Percentiles rank a stretch among this genome's conserved stretches.
Evolutionary conservation across 2,329 filamentous ascomycete genomes (phyloP).

Genomic region (Ophiostoma montium): DNA sequence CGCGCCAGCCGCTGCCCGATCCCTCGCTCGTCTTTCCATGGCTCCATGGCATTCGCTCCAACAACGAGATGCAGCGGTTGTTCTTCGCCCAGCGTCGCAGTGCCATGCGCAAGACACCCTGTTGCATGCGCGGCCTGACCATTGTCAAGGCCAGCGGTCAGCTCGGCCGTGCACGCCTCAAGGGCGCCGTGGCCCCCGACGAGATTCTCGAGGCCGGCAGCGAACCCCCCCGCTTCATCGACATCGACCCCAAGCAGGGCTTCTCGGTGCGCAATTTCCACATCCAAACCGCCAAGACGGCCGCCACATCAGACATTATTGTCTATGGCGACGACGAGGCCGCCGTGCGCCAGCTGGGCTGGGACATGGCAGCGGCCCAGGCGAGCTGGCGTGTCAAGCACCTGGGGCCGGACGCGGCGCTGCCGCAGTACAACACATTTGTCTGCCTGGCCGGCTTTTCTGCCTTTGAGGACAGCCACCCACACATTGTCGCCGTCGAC

Average conservation of each 20-base stretch:
- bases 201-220: slow-evolving; percentile 52
- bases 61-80: slow-evolving; percentile 75
- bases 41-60: slow-evolving; percentile 82
- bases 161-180: slow-evolving; percentile 58
- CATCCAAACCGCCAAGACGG: slow-evolving; percentile 81
- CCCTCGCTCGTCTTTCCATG: slow-evolving; percentile 86
- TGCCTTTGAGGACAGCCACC: slow-evolving; percentile 56
- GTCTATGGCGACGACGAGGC: slow-evolving; percentile 68
- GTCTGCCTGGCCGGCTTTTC: slow-evolving; percentile 50
- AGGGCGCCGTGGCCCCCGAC: slow-evolving; percentile 70
- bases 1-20: slow-evolving; percentile 70
- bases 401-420: slow-evolving; percentile 24
- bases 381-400: slow-evolving; percentile 53
- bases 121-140: slow-evolving; percentile 66
- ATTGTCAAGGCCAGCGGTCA: slow-evolving; percentile 83
- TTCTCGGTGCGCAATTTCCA: slow-evolving; percentile 97
- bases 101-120: slow-evolving; percentile 54
- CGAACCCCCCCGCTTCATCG: slow-evolving; percentile 52
- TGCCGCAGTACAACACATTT: slow-evolving; percentile 71
- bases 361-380: slow-evolving; percentile 63
- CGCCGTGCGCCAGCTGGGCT: slow-evolving; percentile 47
- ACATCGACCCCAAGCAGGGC: slow-evolving; percentile 74
- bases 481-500: slow-evolving; percentile 62
- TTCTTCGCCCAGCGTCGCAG: slow-evolving; percentile 76
- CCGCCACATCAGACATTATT: slow-evolving; percentile 79